A percentile compares a stretch with the other conserved stretches of the same genome.
Evolutionary conservation across 306 rosid genomes (phyloP).

Genomic region (Elaeagnus macrophylla): DNA sequence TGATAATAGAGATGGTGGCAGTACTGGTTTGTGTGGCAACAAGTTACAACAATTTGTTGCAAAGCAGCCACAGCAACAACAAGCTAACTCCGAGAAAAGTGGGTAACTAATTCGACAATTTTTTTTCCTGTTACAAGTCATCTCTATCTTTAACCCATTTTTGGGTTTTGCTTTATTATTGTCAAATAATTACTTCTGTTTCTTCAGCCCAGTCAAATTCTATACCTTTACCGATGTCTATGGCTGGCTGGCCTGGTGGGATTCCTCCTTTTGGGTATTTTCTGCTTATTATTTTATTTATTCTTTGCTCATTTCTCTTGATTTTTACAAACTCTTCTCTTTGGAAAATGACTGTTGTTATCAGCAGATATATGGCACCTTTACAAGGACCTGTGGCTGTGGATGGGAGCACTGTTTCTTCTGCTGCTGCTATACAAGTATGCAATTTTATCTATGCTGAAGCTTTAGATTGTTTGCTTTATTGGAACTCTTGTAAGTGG

Average conservation of each 20-base stretch:
- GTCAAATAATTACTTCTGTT: background rate
- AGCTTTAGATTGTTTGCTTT: background rate
- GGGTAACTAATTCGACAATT: constrained; percentile 37
- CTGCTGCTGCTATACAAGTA: constrained; percentile 77
- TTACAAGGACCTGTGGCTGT: constrained; percentile 80
- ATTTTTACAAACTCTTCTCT: background rate
- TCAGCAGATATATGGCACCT: constrained; percentile 84
- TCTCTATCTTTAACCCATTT: no score
- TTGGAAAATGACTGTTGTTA: constrained; percentile 35
- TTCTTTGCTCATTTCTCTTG: background rate
- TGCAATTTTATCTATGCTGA: background rate
- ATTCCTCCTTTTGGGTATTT: constrained; percentile 92
- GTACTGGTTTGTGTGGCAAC: constrained; percentile 26
- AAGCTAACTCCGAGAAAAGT: constrained; percentile 37
- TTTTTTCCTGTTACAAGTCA: background rate
- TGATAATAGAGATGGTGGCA: constrained; percentile 46
- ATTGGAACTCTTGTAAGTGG: background rate
- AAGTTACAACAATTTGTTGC: constrained; percentile 38
- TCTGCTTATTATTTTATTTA: constrained; percentile 11
- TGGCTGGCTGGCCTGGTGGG: constrained; percentile 80
- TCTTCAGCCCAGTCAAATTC: constrained; percentile 53
- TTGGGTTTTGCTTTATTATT: no score
- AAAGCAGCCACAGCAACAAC: constrained; percentile 34
- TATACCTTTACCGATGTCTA: constrained; percentile 60
- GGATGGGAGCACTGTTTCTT: constrained; percentile 69